These are phyloP conservation scores for Gonium pectorale DNA, from an alignment of 139 green algal genomes.

Conservation along the genomic window DNA sequence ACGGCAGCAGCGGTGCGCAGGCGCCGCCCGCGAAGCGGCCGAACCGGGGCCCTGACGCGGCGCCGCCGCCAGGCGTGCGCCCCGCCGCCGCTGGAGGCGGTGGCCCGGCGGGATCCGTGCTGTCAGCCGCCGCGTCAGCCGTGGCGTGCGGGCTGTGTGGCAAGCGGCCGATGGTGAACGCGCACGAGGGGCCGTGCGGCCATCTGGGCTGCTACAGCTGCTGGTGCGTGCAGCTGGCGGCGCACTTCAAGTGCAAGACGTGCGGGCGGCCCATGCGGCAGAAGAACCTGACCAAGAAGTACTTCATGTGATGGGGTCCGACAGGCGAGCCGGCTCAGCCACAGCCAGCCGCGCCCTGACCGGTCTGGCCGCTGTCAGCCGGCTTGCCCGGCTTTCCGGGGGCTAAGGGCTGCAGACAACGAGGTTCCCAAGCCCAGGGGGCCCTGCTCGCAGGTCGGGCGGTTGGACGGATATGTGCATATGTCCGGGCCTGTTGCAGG, in stretches of 20 bases:
- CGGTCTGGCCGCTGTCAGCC: no score
- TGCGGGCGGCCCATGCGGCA: slow-evolving; percentile 58
- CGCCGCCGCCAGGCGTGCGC: background rate
- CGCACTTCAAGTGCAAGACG: slow-evolving; percentile 59
- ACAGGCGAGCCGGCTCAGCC: no score
- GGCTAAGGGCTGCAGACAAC: no score
- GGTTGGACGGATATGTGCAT: no score
- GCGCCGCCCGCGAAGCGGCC: slow-evolving; percentile 31
- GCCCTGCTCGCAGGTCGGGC: no score
- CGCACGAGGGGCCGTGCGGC: slow-evolving; percentile 68
- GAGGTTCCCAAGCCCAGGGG: no score
- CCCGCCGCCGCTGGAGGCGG: background rate
- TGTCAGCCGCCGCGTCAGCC: background rate
- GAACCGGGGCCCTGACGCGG: slow-evolving; percentile 3
- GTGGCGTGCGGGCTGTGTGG: slow-evolving; percentile 56
- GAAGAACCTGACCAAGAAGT: slow-evolving; percentile 62
- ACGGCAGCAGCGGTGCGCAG: background rate
- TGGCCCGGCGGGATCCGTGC: background rate
- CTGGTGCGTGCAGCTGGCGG: slow-evolving; percentile 67
- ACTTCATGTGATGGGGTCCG: no score
- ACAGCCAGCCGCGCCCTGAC: no score
- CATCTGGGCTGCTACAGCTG: slow-evolving; percentile 77
- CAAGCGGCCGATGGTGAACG: slow-evolving; percentile 56
- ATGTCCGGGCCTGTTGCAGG: no score
- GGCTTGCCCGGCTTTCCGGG: no score